phyloP scores from a whole-genome alignment of 139 green algal genomes.

The Coelastrella sp. region DNA sequence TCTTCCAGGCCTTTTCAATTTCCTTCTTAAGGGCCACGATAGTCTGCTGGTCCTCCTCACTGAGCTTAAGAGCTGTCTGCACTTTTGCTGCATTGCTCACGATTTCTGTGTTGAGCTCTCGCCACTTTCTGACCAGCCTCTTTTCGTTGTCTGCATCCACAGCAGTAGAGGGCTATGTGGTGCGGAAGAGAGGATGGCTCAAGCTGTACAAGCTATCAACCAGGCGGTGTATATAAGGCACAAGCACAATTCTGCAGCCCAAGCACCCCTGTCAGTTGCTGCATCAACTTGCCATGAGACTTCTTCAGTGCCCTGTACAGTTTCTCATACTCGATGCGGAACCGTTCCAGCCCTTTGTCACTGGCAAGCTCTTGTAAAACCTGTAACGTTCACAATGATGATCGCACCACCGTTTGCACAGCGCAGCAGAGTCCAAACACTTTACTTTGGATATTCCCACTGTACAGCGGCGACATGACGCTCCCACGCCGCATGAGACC shows the following conservation, averaged over 20 bases:
- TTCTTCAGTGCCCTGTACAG: slow-evolving; percentile 87
- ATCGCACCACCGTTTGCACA: background rate
- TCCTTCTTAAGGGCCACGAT: slow-evolving; percentile 91
- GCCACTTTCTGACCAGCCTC: slow-evolving; percentile 87
- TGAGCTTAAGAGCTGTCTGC: slow-evolving; percentile 89
- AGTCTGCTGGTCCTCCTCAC: slow-evolving; percentile 91
- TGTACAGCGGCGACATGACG: background rate
- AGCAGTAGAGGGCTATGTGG: background rate
- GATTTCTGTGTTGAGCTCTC: slow-evolving; percentile 91
- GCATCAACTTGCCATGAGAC: slow-evolving; percentile 71
- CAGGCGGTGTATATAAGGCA: background rate
- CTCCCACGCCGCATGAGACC: no score
- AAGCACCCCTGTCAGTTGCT: background rate
- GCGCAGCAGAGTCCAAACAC: background rate
- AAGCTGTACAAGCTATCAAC: no score
- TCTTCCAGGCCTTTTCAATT: slow-evolving; percentile 94
- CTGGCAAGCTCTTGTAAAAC: slow-evolving; percentile 84
- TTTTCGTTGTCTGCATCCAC: slow-evolving; percentile 85
- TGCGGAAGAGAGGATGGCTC: background rate
- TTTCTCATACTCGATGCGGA: slow-evolving; percentile 93
- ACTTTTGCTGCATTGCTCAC: slow-evolving; percentile 92
- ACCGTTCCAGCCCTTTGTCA: slow-evolving; percentile 83
- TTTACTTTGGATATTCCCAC: background rate
- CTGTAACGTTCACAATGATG: slow-evolving; percentile 52
- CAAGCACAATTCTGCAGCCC: background rate